Percentiles rank a stretch among this genome's conserved stretches.
phyloP scores from a whole-genome alignment of 2,329 filamentous ascomycete species.

The Colletotrichum ledebouriae region DNA sequence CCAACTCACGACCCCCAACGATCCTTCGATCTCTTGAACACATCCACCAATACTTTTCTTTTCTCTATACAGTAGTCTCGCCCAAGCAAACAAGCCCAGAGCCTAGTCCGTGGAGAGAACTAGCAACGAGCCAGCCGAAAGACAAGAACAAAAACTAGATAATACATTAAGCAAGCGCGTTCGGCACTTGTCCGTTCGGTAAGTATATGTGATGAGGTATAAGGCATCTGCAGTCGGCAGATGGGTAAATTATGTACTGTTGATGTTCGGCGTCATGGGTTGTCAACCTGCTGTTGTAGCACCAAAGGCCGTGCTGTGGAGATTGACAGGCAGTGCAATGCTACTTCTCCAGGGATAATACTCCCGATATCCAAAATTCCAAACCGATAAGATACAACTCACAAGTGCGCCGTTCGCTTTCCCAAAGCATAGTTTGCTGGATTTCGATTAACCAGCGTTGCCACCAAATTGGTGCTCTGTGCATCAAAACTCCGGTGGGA shows the following conservation, averaged over 20 bases:
- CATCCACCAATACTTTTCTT: slow-evolving; percentile 12
- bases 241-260: slow-evolving; percentile 35
- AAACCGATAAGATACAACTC: neutral
- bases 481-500: neutral
- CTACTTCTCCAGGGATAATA: slow-evolving; percentile 16
- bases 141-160: slow-evolving; percentile 23
- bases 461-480: slow-evolving; percentile 16
- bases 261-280: slow-evolving; percentile 28
- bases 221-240: slow-evolving; percentile 26
- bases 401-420: slow-evolving; percentile 29
- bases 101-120: neutral
- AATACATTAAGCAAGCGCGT: slow-evolving; percentile 36
- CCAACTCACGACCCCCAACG: neutral
- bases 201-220: slow-evolving; percentile 33
- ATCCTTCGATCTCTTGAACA: neutral
- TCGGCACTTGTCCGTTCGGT: slow-evolving; percentile 25
- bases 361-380: slow-evolving; percentile 16
- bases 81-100: neutral
- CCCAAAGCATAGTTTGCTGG: slow-evolving; percentile 31
- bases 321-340: neutral
- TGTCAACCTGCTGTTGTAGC: neutral
- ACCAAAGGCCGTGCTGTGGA: slow-evolving; percentile 17
- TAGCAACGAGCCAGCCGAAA: neutral
- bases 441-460: slow-evolving; percentile 2
- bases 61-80: slow-evolving; percentile 18